Evolutionary conservation across 768 basidiomycete species (phyloP), one percentile per base, ranked within the genome.

Genomic region (Suillus variegatus): DNA sequence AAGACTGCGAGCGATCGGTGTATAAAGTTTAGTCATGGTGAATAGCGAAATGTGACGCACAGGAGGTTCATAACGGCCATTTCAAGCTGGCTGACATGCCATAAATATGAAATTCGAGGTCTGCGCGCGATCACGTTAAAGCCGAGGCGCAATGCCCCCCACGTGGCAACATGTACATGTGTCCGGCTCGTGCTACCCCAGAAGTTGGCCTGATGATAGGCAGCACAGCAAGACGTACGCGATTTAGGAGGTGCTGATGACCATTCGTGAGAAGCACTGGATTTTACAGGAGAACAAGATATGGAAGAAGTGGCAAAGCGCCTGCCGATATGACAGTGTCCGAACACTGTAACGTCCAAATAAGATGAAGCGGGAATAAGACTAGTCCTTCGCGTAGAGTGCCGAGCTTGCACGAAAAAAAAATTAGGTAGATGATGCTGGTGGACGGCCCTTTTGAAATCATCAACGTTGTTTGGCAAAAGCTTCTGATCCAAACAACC

Each of bases 401-500:
- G 52, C 28, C 18, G 9, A 54, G 18, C 16, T 32, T 52, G 51
- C 52, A 55, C 9, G 10, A 35, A 18, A 28, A 54, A 36, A 38
- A 22, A 10, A 25, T 25, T 22, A 43, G 44, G 18, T 44, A 12
- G n/a, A 49, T 38, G n/a, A 49, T 38, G 36, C 10, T 38, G 36
- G 36, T 38, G 32, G 32, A 32, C 12, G 47, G 13, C 22, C n/a
- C 47, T 25, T 25, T 7, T 51, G 22, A 25, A 25, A 51, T 25
- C 28, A 6, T 38, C 22, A 2, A 22, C 56, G 52, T 74, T 76
- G 75, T 74, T 74, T 74, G 49, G 64, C 69, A 68, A 72, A 66
- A 44, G 63, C 75, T 49, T 71, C n/a, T 35, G 67, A 63, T 70
- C 72, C 74, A 74, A 74, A 76, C 74, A 74, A 72, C 51, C 66